Evolutionary conservation across 257 asterid genomes (phyloP).

Genomic region (Capsicum pubescens): DNA sequence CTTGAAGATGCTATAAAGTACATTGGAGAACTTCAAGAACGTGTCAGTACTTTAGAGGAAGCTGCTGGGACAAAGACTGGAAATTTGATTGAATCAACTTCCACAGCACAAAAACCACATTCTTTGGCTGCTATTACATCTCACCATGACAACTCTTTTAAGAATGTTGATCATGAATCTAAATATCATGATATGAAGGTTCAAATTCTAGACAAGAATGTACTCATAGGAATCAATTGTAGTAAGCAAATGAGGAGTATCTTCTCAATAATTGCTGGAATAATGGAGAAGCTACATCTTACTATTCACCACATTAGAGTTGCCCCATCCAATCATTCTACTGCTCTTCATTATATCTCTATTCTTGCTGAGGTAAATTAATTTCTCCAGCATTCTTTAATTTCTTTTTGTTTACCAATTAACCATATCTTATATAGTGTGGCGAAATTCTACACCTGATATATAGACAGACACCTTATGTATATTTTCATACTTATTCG

Average conservation of each 20-base stretch:
- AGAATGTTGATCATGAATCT: neutral
- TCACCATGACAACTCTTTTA: neutral
- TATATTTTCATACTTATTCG: no score
- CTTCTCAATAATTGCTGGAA: constrained; percentile 11
- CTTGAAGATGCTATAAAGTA: constrained; percentile 27
- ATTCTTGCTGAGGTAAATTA: constrained; percentile 21
- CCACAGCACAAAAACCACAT: neutral
- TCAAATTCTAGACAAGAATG: constrained; percentile 18
- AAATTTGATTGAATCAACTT: neutral
- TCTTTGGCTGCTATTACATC: neutral
- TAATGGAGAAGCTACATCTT: constrained; percentile 12
- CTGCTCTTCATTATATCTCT: constrained; percentile 5
- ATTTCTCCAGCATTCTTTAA: neutral
- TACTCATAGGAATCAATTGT: constrained; percentile 22
- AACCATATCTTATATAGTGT: no score
- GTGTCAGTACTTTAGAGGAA: constrained; percentile 12
- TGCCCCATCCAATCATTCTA: neutral
- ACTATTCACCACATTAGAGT: constrained; percentile 25
- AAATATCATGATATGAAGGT: neutral
- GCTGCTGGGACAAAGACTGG: neutral
- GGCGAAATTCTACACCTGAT: no score
- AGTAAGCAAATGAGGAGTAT: neutral
- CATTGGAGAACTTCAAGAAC: constrained; percentile 27
- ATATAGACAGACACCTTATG: no score
- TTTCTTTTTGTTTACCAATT: no score